Evolutionary conservation across 2,329 filamentous ascomycete species (phyloP), one percentile per base, ranked within the genome.

Genomic region (Cladophialophora carrionii): DNA sequence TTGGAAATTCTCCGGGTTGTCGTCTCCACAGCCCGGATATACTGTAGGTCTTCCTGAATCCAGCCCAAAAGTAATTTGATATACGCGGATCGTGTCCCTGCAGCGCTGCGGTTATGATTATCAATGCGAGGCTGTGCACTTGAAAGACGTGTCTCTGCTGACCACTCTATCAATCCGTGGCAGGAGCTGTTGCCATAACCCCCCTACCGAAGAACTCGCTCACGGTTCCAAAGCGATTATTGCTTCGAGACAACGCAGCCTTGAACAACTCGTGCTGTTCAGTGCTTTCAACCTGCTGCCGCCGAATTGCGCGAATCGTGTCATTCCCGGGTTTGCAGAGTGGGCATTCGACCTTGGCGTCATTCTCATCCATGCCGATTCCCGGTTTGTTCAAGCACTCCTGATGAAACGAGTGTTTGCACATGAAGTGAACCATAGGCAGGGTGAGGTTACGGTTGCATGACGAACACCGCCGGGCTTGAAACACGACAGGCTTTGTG

Each of bases 361-460:
- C 82, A 58, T 88, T 87, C 10, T 82, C 81, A 24, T 85, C 82
- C 32, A 79, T 78, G 2, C 75, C 76, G 9, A 68, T 52, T 14
- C 62, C 63, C 70, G 68, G 66, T 4, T 83, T 81, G 74, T 91
- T 90, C 49, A 99, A 80, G 77, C 94, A 99, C 53, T 91, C 85
- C 79, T 96, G 91, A 75, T 99, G 95, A 82, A 97, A 99, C 66
- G 89, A 93, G 76, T 99, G 95, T 76, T 96, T 96, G 81, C 95
- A 99, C 68, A 99, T 79, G 76, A 99, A 99, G 75, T 99, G 95
- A 55, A 99, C 93, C 0, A 89, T 91, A 0, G 95, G 95, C 12
- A 98, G 82, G 70, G 97, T 93, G 20, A 98, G 83, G 29, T 86
- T 84, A 43, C 87, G 85, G 17, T 87, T 87, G 76, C 95, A 99